These are phyloP conservation scores for Cyberlindnera americana DNA, from an alignment of 805 yeast species.

Conservation along the genomic window DNA sequence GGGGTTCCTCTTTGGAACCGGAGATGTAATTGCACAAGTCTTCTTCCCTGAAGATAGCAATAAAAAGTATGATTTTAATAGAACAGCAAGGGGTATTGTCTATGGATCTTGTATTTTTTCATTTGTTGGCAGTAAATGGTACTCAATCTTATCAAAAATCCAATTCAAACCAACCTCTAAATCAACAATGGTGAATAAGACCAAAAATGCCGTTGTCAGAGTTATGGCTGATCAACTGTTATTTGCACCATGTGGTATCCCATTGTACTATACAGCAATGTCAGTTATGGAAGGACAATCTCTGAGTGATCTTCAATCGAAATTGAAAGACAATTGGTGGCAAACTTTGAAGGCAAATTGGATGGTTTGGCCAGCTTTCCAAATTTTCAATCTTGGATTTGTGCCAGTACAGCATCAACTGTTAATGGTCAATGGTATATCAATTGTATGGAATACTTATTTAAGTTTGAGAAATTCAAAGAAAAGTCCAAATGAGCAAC, in stretches of 20 bases:
- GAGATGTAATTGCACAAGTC: conserved; percentile 71
- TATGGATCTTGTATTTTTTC: conserved; percentile 77
- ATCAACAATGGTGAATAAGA: conserved; percentile 19
- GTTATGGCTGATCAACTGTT: conserved; percentile 68
- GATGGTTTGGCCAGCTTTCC: conserved; percentile 90
- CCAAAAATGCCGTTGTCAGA: conserved; percentile 40
- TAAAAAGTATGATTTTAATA: conserved; percentile 40
- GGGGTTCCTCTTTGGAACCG: conserved; percentile 65
- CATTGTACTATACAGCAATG: conserved; percentile 67
- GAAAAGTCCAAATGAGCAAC: conserved; percentile 14
- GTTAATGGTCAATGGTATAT: conserved; percentile 62
- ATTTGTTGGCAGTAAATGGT: conserved; percentile 74
- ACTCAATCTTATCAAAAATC: conserved; percentile 45
- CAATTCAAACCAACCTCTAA: conserved; percentile 32
- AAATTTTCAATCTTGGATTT: conserved; percentile 67
- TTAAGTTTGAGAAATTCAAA: conserved; percentile 57
- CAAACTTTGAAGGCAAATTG: conserved; percentile 72
- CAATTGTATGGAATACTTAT: conserved; percentile 83
- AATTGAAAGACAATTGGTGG: conserved; percentile 52
- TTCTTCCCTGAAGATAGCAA: conserved; percentile 34
- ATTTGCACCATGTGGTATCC: conserved; percentile 78
- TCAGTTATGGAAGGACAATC: conserved; percentile 58
- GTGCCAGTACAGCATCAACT: conserved; percentile 72
- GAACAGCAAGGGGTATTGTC: conserved; percentile 60
- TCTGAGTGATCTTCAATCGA: conserved; percentile 36